phyloP scores from a whole-genome alignment of 352 stramenopile species.

The Plasmopara viticola region DNA sequence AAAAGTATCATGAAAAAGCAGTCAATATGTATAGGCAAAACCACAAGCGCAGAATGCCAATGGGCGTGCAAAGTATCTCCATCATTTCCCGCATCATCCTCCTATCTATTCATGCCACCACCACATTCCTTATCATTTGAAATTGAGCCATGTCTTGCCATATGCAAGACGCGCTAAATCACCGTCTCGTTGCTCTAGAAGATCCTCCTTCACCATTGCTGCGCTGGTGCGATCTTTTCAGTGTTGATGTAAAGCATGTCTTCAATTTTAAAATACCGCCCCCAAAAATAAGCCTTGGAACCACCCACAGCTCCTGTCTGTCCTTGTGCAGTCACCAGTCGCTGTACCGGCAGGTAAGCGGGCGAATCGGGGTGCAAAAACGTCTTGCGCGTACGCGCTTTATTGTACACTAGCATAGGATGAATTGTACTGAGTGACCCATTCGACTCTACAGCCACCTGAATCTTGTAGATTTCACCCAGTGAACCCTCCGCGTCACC shows the following conservation, averaged over 20 bases:
- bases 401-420: constrained; percentile 88
- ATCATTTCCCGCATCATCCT: neutral
- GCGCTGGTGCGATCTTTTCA: constrained; percentile 68
- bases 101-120: constrained; percentile 5
- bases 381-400: constrained; percentile 77
- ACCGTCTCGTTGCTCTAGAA: constrained; percentile 3
- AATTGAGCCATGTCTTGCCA: constrained; percentile 7
- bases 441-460: constrained; percentile 65
- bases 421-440: constrained; percentile 58
- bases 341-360: constrained; percentile 63
- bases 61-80: constrained; percentile 7
- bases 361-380: constrained; percentile 81
- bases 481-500: constrained; percentile 62
- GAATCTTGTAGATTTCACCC: constrained; percentile 89
- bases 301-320: constrained; percentile 60
- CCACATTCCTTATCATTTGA: constrained; percentile 9
- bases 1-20: constrained; percentile 11
- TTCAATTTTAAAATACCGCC: constrained; percentile 75
- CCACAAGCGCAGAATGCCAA: constrained; percentile 15
- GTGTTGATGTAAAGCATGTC: constrained; percentile 86
- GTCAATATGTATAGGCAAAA: constrained; percentile 22
- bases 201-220: constrained; percentile 38
- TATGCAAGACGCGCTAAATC: constrained; percentile 14
- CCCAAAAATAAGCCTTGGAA: constrained; percentile 84
- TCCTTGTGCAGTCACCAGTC: constrained; percentile 47